Percentiles rank a stretch among this genome's conserved stretches.
Evolutionary conservation across 768 basidiomycete species (phyloP).

Genomic region (Hydnomerulius pinastri): DNA sequence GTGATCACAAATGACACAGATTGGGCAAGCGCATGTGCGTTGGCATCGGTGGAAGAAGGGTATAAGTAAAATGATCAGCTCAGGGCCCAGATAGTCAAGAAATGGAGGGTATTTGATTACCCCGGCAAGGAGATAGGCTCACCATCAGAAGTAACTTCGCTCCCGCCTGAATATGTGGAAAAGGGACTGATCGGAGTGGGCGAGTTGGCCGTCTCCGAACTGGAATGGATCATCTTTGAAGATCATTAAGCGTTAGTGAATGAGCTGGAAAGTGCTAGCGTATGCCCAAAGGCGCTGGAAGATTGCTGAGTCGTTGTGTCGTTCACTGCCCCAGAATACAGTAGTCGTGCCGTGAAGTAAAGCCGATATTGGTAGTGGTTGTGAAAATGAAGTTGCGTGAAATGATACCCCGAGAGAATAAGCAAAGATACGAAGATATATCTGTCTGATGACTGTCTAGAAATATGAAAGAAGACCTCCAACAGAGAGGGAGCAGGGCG

Average conservation of each 20-base stretch:
- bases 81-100: background rate
- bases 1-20: background rate
- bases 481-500: background rate
- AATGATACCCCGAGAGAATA: background rate
- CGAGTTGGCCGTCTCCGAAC: conserved; percentile 37
- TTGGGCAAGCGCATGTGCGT: conserved; percentile 5
- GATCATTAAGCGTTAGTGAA: conserved; percentile 18
- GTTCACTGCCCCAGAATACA: background rate
- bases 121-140: conserved; percentile 9
- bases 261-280: background rate
- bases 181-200: conserved; percentile 40
- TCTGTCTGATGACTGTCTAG: background rate
- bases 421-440: background rate
- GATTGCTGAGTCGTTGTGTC: background rate
- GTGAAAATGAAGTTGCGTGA: background rate
- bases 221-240: conserved; percentile 33
- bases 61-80: background rate
- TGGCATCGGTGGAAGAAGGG: background rate
- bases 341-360: background rate
- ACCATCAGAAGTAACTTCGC: conserved; percentile 59
- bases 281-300: background rate
- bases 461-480: background rate
- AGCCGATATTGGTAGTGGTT: background rate
- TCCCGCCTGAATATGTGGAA: conserved; percentile 39
- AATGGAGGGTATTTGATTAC: background rate